These are phyloP conservation scores for Zymoseptoria brevis DNA, from an alignment of 2,329 filamentous ascomycete genomes.

Conservation along the genomic window DNA sequence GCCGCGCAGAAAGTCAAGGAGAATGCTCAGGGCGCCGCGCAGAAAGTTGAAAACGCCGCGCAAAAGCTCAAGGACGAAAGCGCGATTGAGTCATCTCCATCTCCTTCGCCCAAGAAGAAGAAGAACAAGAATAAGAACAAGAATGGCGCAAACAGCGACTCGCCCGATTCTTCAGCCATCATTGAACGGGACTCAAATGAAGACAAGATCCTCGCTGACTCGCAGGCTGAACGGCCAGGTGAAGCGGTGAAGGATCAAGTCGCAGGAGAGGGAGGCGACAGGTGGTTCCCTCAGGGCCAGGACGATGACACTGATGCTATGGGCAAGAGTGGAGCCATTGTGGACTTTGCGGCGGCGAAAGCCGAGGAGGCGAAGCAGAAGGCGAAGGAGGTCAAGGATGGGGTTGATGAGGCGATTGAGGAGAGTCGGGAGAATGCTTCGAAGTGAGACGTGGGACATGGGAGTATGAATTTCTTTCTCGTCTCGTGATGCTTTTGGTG, in stretches of 20 bases:
- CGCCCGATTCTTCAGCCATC: constrained; percentile 1
- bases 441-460: neutral
- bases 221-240: constrained; percentile 15
- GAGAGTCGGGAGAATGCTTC: neutral
- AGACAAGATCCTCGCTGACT: constrained; percentile 16
- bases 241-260: neutral
- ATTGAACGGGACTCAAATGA: constrained; percentile 18
- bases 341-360: constrained; percentile 18
- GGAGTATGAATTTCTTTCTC: neutral
- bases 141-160: neutral
- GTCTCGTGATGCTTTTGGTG: neutral
- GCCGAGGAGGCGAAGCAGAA: constrained; percentile 9
- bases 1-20: constrained; percentile 4
- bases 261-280: neutral
- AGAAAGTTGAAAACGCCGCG: constrained; percentile 16
- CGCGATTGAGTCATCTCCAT: neutral
- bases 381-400: constrained; percentile 12
- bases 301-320: constrained; percentile 24
- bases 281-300: constrained; percentile 1
- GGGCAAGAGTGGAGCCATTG: constrained; percentile 22
- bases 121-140: neutral
- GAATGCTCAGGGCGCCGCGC: neutral
- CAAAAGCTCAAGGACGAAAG: constrained; percentile 8
- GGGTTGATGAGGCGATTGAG: constrained; percentile 10
- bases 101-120: neutral